A percentile compares a stretch with the other conserved stretches of the same genome.
phyloP scores from a whole-genome alignment of 192 early-diverging fungal species.

The Thamnidium elegans region DNA sequence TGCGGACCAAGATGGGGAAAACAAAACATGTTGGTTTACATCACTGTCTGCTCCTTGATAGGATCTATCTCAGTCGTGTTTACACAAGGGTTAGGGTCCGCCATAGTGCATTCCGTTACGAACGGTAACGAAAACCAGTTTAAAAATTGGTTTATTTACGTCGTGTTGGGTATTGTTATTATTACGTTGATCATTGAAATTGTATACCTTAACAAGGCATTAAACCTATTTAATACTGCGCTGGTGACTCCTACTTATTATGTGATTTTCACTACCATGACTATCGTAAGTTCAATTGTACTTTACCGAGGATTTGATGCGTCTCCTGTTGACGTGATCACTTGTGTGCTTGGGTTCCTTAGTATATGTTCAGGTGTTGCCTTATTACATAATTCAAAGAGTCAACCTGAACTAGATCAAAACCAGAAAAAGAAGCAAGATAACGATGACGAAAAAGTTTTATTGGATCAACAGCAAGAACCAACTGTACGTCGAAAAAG shows the following conservation, averaged over 20 bases:
- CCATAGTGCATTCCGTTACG: slow-evolving; percentile 83
- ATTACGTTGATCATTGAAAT: slow-evolving; percentile 84
- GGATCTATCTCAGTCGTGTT: slow-evolving; percentile 88
- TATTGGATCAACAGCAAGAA: background rate
- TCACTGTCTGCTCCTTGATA: slow-evolving; percentile 88
- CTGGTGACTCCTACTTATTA: slow-evolving; percentile 89
- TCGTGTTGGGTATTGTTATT: slow-evolving; percentile 74
- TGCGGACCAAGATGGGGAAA: slow-evolving; percentile 80
- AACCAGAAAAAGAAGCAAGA: background rate
- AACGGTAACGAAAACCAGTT: slow-evolving; percentile 73
- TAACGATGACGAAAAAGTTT: background rate
- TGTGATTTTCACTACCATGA: slow-evolving; percentile 91
- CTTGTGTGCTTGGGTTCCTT: slow-evolving; percentile 81
- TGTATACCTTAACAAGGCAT: slow-evolving; percentile 97
- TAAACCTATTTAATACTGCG: slow-evolving; percentile 90
- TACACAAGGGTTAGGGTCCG: slow-evolving; percentile 85
- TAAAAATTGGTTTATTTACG: slow-evolving; percentile 76
- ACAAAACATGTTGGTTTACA: slow-evolving; percentile 81
- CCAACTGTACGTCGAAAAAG: slow-evolving; percentile 4
- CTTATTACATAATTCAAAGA: slow-evolving; percentile 57
- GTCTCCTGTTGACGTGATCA: slow-evolving; percentile 69
- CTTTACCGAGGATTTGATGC: slow-evolving; percentile 83
- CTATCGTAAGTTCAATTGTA: slow-evolving; percentile 85
- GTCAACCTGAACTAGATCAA: slow-evolving; percentile 1
- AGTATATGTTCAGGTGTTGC: slow-evolving; percentile 90